Evolutionary conservation across 2,329 filamentous ascomycete species (phyloP).

Genomic region (Xylaria sp.): DNA sequence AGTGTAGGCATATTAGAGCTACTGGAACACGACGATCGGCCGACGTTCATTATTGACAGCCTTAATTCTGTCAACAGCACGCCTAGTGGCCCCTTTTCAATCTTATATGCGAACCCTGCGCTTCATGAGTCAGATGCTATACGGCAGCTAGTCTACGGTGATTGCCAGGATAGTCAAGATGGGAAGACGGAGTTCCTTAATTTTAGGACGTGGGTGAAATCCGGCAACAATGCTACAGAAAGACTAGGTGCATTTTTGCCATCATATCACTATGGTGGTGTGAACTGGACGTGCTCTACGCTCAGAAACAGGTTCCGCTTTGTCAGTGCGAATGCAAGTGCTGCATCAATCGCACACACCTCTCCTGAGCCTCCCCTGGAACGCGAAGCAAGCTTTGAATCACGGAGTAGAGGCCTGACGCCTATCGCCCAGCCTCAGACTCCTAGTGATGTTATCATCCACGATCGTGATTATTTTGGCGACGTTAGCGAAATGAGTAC

Average conservation of each 20-base stretch:
- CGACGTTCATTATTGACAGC: constrained; percentile 80
- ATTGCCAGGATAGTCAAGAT: constrained; percentile 55
- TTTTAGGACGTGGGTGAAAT: constrained; percentile 78
- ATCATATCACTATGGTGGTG: constrained; percentile 70
- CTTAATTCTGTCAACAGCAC: constrained; percentile 66
- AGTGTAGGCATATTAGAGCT: constrained; percentile 77
- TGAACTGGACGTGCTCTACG: constrained; percentile 77
- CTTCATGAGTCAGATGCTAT: constrained; percentile 68
- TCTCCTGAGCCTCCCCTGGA: constrained; percentile 54
- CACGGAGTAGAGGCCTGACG: constrained; percentile 52
- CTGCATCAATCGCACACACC: constrained; percentile 53
- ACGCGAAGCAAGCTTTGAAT: constrained; percentile 52
- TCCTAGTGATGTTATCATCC: constrained; percentile 49
- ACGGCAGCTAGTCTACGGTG: constrained; percentile 66
- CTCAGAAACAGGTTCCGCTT: constrained; percentile 75
- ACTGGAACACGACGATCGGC: constrained; percentile 79
- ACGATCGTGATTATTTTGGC: constrained; percentile 50
- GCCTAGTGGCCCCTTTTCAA: constrained; percentile 62
- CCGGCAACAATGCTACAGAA: constrained; percentile 63
- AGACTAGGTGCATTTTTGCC: constrained; percentile 63
- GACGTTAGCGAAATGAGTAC: constrained; percentile 40
- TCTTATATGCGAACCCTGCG: constrained; percentile 76
- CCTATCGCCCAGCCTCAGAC: constrained; percentile 51
- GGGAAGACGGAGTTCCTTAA: constrained; percentile 63
- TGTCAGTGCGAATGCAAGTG: constrained; percentile 66